These are phyloP conservation scores for Colletotrichum costaricense DNA, from an alignment of 2,329 filamentous ascomycete genomes.

Conservation along the genomic window DNA sequence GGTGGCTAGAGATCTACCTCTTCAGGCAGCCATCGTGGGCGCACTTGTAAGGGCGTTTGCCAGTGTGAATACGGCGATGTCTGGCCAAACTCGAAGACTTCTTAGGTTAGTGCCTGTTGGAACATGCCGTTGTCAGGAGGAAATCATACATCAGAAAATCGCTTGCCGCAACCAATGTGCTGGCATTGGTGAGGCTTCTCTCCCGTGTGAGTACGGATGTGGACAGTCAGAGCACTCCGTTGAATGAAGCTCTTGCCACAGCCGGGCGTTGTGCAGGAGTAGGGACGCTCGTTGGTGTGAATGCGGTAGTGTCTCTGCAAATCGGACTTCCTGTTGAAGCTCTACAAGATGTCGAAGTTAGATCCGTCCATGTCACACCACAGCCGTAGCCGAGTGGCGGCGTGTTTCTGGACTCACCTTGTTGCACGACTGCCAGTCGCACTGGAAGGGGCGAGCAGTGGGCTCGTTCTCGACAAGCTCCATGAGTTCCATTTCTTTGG, in stretches of 20 bases:
- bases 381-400: neutral
- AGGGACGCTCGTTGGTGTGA: constrained; percentile 78
- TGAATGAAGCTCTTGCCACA: constrained; percentile 80
- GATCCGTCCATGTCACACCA: constrained; percentile 8
- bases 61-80: constrained; percentile 74
- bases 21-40: constrained; percentile 71
- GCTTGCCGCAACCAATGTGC: constrained; percentile 73
- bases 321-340: constrained; percentile 79
- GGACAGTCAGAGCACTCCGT: constrained; percentile 75
- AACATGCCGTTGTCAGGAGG: neutral
- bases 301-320: constrained; percentile 77
- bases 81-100: constrained; percentile 74
- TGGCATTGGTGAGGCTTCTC: constrained; percentile 79
- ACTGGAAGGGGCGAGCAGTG: constrained; percentile 71
- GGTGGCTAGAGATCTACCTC: constrained; percentile 55
- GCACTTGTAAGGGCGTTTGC: constrained; percentile 75
- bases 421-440: constrained; percentile 71
- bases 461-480: constrained; percentile 74
- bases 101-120: constrained; percentile 44
- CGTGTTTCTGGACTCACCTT: constrained; percentile 59
- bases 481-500: constrained; percentile 68
- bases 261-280: constrained; percentile 68
- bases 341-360: constrained; percentile 55
- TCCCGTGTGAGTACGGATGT: constrained; percentile 77
- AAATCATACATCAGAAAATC: constrained; percentile 74